Conservation (phyloP, 2,329 filamentous ascomycete species). For the Pyricularia grisea region DNA sequence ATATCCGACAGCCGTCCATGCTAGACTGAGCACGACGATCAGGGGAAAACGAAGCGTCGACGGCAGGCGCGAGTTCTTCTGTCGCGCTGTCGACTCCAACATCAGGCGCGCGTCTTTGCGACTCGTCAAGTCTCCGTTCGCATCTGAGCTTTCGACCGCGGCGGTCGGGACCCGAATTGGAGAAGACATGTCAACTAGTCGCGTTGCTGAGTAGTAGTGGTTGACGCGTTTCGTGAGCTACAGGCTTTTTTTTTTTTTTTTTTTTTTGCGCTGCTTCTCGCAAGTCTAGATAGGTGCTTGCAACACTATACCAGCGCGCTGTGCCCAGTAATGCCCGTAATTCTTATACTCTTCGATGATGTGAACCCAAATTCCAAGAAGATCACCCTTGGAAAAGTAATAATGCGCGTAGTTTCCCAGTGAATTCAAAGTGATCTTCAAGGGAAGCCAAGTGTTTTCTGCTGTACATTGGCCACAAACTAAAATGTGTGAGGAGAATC, state of each 20-base stretch:
- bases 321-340: not conserved
- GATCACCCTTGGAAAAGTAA: not conserved
- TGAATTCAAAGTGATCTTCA: not conserved
- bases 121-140: not conserved
- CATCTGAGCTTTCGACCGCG: not conserved
- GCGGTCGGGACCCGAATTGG: not conserved
- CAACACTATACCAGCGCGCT: not conserved
- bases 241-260: not conserved
- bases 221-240: not conserved
- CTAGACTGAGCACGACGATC: constrained; percentile 44
- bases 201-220: not conserved
- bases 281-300: not conserved
- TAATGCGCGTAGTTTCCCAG: not conserved
- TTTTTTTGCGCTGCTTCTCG: not conserved
- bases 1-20: constrained; percentile 55
- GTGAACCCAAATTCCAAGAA: not conserved
- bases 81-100: not conserved
- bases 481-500: not conserved
- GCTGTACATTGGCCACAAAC: not conserved
- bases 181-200: not conserved
- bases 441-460: not conserved
- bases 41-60: constrained; percentile 40
- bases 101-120: not conserved
- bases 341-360: not conserved
- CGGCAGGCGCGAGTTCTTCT: constrained; percentile 28